Evolutionary conservation across 371 early-diverging fungal genomes (phyloP), one percentile per base, ranked within the genome.

Genomic region (Funneliformis caledonium): DNA sequence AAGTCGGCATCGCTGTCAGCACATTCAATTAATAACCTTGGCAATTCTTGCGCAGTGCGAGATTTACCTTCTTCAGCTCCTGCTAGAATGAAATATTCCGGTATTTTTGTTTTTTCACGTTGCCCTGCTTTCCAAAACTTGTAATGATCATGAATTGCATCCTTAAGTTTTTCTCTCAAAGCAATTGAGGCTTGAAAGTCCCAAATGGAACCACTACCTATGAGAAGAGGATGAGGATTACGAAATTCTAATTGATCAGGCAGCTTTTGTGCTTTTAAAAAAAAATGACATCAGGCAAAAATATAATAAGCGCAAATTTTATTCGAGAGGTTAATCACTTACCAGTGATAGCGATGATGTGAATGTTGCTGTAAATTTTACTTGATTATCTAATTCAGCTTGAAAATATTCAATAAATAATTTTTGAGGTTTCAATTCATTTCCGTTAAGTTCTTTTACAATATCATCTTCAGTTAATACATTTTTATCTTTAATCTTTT

Each of bases 141-240:
- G n/a, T n/a, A n/a, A n/a, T n/a, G n/a, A n/a, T 43, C 6, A 69
- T 69, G 43, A 69, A 67, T 19, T 9, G 0, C 65, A 65, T 0
- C 14, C 37, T 7, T 70, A 37, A 70, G 31, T 70, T 8, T 70
- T 70, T 70, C n/a, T 70, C 43, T 70, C 70, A 70, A 37, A 70
- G 43, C 70, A 42, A 33, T 33, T n/a, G 69, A 68, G 48, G 48
- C 72, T 72, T 72, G 72, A 72, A 72, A 70, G 72, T 70, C 47
- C 47, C 72, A 70, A 70, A 42, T 45, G 72, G 45, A 72, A 72
- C 45, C 48, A 56, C 42, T 37, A 26, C 33, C 50, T 9, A 12
- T 31, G 50, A 74, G 74, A 31, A 74, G 47, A 56, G 74, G 56
- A 9, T 31, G 64, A 31, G 60, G 60, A 59, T 59, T 59, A 59